A percentile compares a stretch with the other conserved stretches of the same genome.
Conservation (phyloP, 805 yeast species). For the Cyberlindnera suaveolens region DNA sequence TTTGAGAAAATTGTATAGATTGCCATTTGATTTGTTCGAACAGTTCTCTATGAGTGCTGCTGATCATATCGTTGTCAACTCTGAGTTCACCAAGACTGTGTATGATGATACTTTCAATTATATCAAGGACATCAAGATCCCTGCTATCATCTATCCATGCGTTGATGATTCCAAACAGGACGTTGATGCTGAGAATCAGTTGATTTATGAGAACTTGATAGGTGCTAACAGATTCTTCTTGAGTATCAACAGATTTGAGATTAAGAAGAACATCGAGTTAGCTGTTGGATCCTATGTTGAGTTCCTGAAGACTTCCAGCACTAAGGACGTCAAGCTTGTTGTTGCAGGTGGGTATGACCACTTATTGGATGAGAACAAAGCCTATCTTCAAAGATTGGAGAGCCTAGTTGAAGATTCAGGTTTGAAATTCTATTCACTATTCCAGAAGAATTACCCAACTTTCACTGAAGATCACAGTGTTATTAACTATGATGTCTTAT, state of each 20-base stretch:
- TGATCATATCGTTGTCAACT: slow-evolving; percentile 82
- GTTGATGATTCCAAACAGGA: slow-evolving; percentile 45
- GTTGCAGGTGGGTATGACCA: slow-evolving; percentile 91
- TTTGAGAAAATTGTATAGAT: slow-evolving; percentile 60
- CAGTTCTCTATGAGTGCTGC: slow-evolving; percentile 71
- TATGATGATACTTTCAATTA: slow-evolving; percentile 58
- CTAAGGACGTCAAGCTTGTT: slow-evolving; percentile 42
- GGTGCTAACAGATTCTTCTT: slow-evolving; percentile 38
- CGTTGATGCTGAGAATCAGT: slow-evolving; percentile 13
- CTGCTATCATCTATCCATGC: slow-evolving; percentile 47
- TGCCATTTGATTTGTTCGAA: slow-evolving; percentile 82
- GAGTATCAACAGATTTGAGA: slow-evolving; percentile 85
- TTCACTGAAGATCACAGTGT: slow-evolving; percentile 8
- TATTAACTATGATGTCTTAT: slow-evolving; percentile 43
- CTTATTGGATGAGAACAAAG: slow-evolving; percentile 68
- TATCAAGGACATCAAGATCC: slow-evolving; percentile 23
- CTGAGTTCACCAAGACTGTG: slow-evolving; percentile 69
- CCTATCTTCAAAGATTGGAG: slow-evolving; percentile 58
- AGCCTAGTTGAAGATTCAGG: slow-evolving; percentile 37
- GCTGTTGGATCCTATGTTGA: slow-evolving; percentile 66
- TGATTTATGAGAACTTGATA: slow-evolving; percentile 14
- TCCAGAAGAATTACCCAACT: slow-evolving; percentile 24
- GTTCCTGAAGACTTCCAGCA: slow-evolving; percentile 28
- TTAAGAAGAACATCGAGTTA: slow-evolving; percentile 73
- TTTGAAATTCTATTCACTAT: slow-evolving; percentile 40